A percentile compares a stretch with the other conserved stretches of the same genome.
These are phyloP conservation scores for Chalaropsis ovoidea DNA, from an alignment of 2,329 filamentous ascomycete species.

Conservation along the genomic window DNA sequence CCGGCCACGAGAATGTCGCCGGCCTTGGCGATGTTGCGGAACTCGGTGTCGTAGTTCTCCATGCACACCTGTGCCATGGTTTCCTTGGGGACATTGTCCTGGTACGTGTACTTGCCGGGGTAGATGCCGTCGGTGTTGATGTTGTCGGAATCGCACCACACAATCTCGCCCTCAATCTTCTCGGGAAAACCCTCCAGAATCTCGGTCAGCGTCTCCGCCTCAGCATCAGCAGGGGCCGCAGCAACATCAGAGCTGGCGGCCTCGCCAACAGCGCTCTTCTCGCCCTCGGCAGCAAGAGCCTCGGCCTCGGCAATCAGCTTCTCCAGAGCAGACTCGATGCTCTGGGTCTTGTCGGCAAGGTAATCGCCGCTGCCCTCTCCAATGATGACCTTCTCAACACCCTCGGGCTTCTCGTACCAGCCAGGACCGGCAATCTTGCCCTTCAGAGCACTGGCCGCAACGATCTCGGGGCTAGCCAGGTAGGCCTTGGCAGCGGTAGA, in stretches of 20 bases:
- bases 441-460: slow-evolving; percentile 73
- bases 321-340: slow-evolving; percentile 59
- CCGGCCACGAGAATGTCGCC: slow-evolving; percentile 77
- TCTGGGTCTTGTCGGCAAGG: slow-evolving; percentile 54
- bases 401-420: slow-evolving; percentile 63
- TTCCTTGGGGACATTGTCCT: slow-evolving; percentile 65
- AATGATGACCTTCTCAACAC: slow-evolving; percentile 54
- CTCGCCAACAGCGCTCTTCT: slow-evolving; percentile 38
- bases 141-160: slow-evolving; percentile 73
- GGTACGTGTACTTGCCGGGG: slow-evolving; percentile 80
- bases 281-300: slow-evolving; percentile 45
- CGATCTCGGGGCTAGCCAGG: slow-evolving; percentile 78
- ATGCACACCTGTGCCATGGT: slow-evolving; percentile 86
- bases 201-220: slow-evolving; percentile 46
- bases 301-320: slow-evolving; percentile 62
- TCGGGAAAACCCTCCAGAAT: slow-evolving; percentile 81
- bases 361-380: slow-evolving; percentile 61
- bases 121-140: slow-evolving; percentile 92
- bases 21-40: slow-evolving; percentile 51
- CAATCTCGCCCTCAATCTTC: slow-evolving; percentile 71
- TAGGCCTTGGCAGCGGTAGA: slow-evolving; percentile 70
- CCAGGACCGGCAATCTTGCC: slow-evolving; percentile 67
- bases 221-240: slow-evolving; percentile 26
- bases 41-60: slow-evolving; percentile 79
- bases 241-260: slow-evolving; percentile 28